Evolutionary conservation across 352 stramenopile genomes (phyloP), one percentile per base, ranked within the genome.

Genomic region (Pythium phragmitis): DNA sequence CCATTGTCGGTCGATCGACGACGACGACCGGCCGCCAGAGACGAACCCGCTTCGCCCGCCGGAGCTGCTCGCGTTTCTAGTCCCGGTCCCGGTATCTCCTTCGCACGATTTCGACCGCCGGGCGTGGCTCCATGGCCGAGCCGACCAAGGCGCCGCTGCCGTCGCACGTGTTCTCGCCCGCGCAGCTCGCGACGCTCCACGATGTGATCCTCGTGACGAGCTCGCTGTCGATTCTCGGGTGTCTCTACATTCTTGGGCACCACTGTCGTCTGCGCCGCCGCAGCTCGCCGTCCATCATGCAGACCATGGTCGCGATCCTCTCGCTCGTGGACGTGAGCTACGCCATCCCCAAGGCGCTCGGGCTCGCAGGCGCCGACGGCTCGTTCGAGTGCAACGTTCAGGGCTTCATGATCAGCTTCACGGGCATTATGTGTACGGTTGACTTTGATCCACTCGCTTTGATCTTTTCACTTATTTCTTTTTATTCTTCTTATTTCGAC

Each of bases 291-390:
- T 82, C 66, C 30, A 73, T 80, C 67, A 79, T 84, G 49, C 82
- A 88, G 58, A 85, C 76, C 71, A 91, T 91, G 82, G 79, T 91
- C 57, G 68, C 77, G 45, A 76, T 86, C 70, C 77, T 91, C 46
- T 83, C 80, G n/a, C 34, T 90, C 9, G 45, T 89, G n/a, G 80
- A 90, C 49, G 63, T 83, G 3, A 67, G 68, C 2, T 69, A 82
- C 33, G 74, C 70, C 11, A 63, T 88, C 33, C 80, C 80, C 17
- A 88, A 87, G 67, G 36, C 88, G 39, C 75, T 89, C 47, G 68
- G 69, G 3, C 64, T 74, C 17, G 77, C 78, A 11, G 14, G 57
- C 34, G 45, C 36, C 13, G 17, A 69, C 50, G 33, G 64, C 34
- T 52, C 70, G 21, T 49, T 71, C 28, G 50, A 42, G 17, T 92